Base-by-base conservation (phyloP, 2,329 filamentous ascomycete genomes). In the Elsinoe perseae region DNA sequence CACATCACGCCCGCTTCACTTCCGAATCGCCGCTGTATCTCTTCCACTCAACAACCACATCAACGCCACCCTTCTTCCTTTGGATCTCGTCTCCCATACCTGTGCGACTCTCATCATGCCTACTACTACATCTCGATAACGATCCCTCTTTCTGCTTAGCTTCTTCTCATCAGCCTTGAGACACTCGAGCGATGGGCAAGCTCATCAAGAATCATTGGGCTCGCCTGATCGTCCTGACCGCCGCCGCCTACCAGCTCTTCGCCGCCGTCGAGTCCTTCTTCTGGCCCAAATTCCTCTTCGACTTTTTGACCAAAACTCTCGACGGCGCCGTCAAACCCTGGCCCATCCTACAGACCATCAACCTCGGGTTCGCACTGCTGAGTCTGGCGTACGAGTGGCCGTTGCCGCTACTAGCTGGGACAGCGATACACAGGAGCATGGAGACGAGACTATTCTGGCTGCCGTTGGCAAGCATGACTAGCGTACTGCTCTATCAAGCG, bases 171-270 rank as follows among this genome's bases (percentile, higher is more conserved):
- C 32, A 10, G 10, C 5, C 5, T 5, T 30, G 28, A 30, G 28
- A 14, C 32, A 6, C 12, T 14, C 32, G 25, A n/a, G 18, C 48
- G 73, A 98, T 98, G 93, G 93, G 93, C 73, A 93, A 86, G 75
- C 84, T 98, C 69, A 97, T 98, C 77, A 98, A 98, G 81, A 97
- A 97, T 77, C 93, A 98, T 78, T 95, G 89, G 89, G 93, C 90
- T 64, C 86, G 93, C 60, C 84, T 98, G 67, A 93, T 98, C 68
- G 81, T 95, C 72, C 77, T 98, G 69, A 89, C 88, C 25, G 89
- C 93, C 34, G 86, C 89, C 64, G 72, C 77, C 57, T 91, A 95
- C 71, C 93, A 98, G 81, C 73, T 96, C 61, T 83, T 78, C 59
- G 90, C 90, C 59, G 85, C 86, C 14, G 75, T 98, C 57, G 82